These are phyloP conservation scores for Nemania sp. DNA, from an alignment of 2,329 filamentous ascomycete genomes.

Conservation along the genomic window DNA sequence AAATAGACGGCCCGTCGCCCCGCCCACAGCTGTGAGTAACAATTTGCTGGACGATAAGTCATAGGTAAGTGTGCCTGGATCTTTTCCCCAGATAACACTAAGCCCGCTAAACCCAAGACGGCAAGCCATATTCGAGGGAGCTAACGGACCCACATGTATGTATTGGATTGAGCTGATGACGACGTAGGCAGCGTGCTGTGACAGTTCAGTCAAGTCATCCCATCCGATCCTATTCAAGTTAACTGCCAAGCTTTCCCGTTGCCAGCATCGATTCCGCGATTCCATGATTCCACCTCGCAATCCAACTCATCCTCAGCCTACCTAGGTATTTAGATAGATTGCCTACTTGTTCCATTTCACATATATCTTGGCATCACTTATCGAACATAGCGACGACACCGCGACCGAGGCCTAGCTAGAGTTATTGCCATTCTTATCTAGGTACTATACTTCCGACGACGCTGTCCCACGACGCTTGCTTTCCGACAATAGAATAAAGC, in stretches of 20 bases:
- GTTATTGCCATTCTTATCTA: background rate
- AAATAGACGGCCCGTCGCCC: slow-evolving; percentile 2
- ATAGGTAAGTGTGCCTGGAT: background rate
- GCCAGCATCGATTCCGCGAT: too few relatives aligned
- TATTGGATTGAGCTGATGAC: slow-evolving; percentile 26
- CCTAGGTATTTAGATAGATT: too few relatives aligned
- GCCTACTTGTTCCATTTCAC: background rate
- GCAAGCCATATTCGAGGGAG: slow-evolving; percentile 1
- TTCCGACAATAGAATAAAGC: background rate
- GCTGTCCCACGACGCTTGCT: too few relatives aligned
- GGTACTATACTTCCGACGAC: background rate
- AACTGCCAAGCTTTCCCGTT: background rate
- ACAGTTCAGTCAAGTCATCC: background rate
- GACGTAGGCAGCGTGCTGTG: slow-evolving; percentile 35
- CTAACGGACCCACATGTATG: slow-evolving; percentile 6
- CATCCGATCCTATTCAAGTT: slow-evolving; percentile 14
- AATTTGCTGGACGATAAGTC: background rate
- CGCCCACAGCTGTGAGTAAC: slow-evolving; percentile 13
- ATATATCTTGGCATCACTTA: background rate
- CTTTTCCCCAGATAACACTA: slow-evolving; percentile 31
- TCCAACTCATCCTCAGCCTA: background rate
- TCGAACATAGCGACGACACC: background rate
- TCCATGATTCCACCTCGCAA: slow-evolving; percentile 3
- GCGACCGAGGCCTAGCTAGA: background rate
- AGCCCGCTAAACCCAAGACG: slow-evolving; percentile 11